Percentiles rank a stretch among this genome's conserved stretches.
Evolutionary conservation across 2,329 filamentous ascomycete genomes (phyloP).

Genomic region (Stagonosporopsis vannaccii): DNA sequence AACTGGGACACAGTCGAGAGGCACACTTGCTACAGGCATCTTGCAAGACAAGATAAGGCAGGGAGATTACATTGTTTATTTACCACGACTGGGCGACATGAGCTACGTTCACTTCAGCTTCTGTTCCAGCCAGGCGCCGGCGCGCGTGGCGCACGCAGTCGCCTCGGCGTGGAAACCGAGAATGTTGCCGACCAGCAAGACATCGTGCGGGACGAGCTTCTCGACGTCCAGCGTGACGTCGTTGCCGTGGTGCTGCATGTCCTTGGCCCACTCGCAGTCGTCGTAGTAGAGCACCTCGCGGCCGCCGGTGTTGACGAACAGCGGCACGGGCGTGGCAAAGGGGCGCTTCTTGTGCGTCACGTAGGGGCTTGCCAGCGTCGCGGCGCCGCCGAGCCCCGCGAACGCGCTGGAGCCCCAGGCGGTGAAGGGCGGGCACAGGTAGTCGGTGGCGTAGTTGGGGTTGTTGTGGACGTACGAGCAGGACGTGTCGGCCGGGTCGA

Average conservation of each 20-base stretch:
- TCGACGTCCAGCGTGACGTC: constrained; percentile 53
- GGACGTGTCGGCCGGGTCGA: constrained; percentile 45
- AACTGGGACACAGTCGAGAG: too few relatives aligned
- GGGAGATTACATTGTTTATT: too few relatives aligned
- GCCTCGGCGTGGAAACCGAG: constrained; percentile 55
- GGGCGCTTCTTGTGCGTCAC: constrained; percentile 48
- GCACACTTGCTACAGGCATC: too few relatives aligned
- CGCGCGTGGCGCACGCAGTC: constrained; percentile 43
- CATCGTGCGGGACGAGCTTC: constrained; percentile 56
- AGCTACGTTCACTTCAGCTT: constrained; percentile 2
- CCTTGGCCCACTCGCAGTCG: constrained; percentile 46
- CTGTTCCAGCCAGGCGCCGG: constrained; percentile 47
- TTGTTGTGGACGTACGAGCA: constrained; percentile 37
- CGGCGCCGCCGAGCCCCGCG: constrained; percentile 26
- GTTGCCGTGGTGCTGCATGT: constrained; percentile 52
- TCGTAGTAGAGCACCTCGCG: constrained; percentile 55
- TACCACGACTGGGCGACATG: too few relatives aligned
- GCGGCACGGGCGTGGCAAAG: constrained; percentile 50
- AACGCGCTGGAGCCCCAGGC: constrained; percentile 54
- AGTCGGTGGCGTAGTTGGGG: constrained; percentile 52
- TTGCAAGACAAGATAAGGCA: too few relatives aligned
- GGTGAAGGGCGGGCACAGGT: constrained; percentile 49
- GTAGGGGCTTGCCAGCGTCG: constrained; percentile 43
- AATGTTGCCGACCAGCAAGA: constrained; percentile 50
- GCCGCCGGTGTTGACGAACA: constrained; percentile 53